phyloP scores from a whole-genome alignment of 768 basidiomycete genomes.

The Russula ochroleuca region DNA sequence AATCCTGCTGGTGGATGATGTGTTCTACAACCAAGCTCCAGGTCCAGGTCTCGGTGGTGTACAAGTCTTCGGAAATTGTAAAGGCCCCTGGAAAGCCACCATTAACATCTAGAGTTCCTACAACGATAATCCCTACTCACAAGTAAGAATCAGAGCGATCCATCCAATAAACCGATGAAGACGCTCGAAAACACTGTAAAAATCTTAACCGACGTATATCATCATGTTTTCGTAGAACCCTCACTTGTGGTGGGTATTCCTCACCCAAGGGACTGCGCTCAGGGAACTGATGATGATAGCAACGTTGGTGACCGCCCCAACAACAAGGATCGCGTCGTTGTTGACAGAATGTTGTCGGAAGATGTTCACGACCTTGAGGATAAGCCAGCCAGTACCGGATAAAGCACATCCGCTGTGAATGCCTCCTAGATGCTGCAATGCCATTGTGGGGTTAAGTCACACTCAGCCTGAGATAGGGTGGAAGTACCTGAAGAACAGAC shows the following conservation, averaged over 20 bases:
- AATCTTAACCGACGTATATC: constrained; percentile 20
- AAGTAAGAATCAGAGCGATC: constrained; percentile 33
- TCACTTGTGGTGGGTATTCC: constrained; percentile 43
- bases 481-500: constrained; percentile 57
- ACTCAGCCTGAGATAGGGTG: background rate
- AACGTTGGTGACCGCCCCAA: constrained; percentile 40
- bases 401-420: constrained; percentile 43
- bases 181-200: constrained; percentile 39
- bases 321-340: constrained; percentile 37
- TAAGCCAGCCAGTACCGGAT: constrained; percentile 39
- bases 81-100: constrained; percentile 38
- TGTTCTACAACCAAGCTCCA: constrained; percentile 36
- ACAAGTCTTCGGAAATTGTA: constrained; percentile 40
- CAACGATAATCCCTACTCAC: constrained; percentile 7
- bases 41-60: constrained; percentile 35
- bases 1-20: constrained; percentile 40
- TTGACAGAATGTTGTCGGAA: constrained; percentile 37
- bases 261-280: constrained; percentile 43
- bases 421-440: constrained; percentile 40
- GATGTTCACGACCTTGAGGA: constrained; percentile 37
- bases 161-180: constrained; percentile 45
- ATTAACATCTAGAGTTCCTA: constrained; percentile 5
- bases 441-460: background rate
- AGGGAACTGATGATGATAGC: constrained; percentile 37
- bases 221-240: constrained; percentile 19